These are phyloP conservation scores for Cutaneotrichosporon sp. DNA, from an alignment of 1,284 basidiomycete genomes.

Conservation along the genomic window DNA sequence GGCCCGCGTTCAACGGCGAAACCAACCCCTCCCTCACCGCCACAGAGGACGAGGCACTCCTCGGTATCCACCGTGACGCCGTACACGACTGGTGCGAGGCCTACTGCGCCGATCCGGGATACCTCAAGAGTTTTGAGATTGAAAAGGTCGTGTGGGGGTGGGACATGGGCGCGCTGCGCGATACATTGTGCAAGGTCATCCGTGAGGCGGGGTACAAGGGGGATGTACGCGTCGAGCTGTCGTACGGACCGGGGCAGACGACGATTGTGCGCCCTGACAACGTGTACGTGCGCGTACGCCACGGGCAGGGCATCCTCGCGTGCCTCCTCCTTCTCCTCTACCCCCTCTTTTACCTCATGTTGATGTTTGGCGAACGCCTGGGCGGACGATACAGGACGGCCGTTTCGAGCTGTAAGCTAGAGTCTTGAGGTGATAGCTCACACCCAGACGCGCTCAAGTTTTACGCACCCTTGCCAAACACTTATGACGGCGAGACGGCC, in stretches of 20 bases:
- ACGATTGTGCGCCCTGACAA: conserved; percentile 59
- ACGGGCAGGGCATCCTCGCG: conserved; percentile 54
- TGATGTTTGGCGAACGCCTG: conserved; percentile 32
- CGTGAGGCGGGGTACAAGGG: conserved; percentile 55
- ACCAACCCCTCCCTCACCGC: background rate
- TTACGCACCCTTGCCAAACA: conserved; percentile 37
- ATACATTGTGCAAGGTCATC: conserved; percentile 56
- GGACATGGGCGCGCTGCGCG: conserved; percentile 51
- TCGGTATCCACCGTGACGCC: background rate
- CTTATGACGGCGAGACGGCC: conserved; percentile 31
- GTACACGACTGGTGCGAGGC: conserved; percentile 65
- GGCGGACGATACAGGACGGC: conserved; percentile 28
- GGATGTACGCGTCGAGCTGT: conserved; percentile 50
- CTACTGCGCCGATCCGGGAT: conserved; percentile 58
- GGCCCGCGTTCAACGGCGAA: background rate
- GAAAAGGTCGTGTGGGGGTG: conserved; percentile 64
- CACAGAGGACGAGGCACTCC: conserved; percentile 13
- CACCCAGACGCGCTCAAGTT: conserved; percentile 34
- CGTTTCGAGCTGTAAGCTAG: background rate
- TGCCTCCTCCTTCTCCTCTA: conserved; percentile 51
- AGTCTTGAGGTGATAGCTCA: background rate
- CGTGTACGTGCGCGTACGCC: conserved; percentile 57
- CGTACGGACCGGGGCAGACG: conserved; percentile 51
- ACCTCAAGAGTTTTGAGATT: conserved; percentile 63
- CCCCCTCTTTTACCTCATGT: conserved; percentile 58